Percentiles rank a stretch among this genome's conserved stretches.
These are phyloP conservation scores for Calonectria hongkongensis DNA, from an alignment of 2,329 filamentous ascomycete genomes.

Conservation along the genomic window DNA sequence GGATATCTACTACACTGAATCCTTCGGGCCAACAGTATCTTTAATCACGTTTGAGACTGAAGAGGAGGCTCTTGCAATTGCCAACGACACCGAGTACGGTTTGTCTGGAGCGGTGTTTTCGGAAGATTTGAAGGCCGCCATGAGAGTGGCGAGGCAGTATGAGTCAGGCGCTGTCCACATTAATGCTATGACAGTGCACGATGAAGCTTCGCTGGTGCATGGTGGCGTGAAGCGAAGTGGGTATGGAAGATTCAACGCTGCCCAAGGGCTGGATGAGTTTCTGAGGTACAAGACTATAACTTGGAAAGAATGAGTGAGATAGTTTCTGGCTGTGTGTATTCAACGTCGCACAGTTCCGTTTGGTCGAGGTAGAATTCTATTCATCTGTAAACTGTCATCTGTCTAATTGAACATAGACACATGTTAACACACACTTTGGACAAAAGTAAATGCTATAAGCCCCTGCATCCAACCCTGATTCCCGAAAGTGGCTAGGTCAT, in stretches of 20 bases:
- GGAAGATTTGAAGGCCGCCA: slow-evolving; percentile 73
- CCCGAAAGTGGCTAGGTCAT: too few relatives aligned
- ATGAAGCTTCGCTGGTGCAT: slow-evolving; percentile 77
- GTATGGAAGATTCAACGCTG: slow-evolving; percentile 74
- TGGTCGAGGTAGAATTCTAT: too few relatives aligned
- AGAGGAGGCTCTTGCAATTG: slow-evolving; percentile 81
- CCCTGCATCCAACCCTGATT: too few relatives aligned
- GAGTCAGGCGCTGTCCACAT: slow-evolving; percentile 81
- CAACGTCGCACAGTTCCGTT: too few relatives aligned
- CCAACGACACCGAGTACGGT: slow-evolving; percentile 88
- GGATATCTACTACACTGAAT: slow-evolving; percentile 82
- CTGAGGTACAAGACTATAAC: slow-evolving; percentile 77
- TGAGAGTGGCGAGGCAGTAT: slow-evolving; percentile 75
- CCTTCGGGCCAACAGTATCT: slow-evolving; percentile 83
- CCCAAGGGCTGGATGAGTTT: slow-evolving; percentile 75
- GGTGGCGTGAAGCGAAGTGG: slow-evolving; percentile 79
- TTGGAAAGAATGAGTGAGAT: slow-evolving; percentile 54
- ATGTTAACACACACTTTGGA: too few relatives aligned
- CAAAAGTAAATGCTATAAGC: too few relatives aligned
- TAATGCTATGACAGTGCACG: slow-evolving; percentile 79
- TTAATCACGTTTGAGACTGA: slow-evolving; percentile 78
- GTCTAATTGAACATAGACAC: too few relatives aligned
- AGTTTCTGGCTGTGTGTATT: too few relatives aligned
- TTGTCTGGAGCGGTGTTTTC: slow-evolving; percentile 83
- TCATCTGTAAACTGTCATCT: too few relatives aligned